Conservation (phyloP, 23 red algal species). For the Gracilaria gracilis region DNA sequence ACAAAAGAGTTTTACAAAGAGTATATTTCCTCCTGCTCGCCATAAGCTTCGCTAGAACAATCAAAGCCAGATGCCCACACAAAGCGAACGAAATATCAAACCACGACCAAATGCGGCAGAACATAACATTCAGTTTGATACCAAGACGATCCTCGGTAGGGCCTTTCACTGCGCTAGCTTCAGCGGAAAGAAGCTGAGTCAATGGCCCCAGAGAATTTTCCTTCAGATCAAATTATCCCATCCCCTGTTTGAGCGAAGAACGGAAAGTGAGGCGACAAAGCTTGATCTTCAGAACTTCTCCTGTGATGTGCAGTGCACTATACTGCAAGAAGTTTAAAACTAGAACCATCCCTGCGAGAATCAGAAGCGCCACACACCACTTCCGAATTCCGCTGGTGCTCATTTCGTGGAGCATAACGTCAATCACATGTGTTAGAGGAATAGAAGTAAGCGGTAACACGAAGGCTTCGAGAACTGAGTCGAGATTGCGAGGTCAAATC, state of each 20-base stretch:
- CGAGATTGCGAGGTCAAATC: constrained; percentile 25
- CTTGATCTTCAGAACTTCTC: constrained; percentile 80
- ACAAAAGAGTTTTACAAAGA: no score
- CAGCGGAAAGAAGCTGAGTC: constrained; percentile 53
- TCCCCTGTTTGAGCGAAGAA: constrained; percentile 78
- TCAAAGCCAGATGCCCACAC: constrained; percentile 72
- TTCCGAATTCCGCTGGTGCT: constrained; percentile 30
- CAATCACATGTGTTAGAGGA: constrained; percentile 24
- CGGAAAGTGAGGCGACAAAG: constrained; percentile 74
- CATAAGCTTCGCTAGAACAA: constrained; percentile 53
- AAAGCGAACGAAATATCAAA: constrained; percentile 73
- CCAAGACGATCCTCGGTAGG: constrained; percentile 66
- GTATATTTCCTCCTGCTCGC: no score
- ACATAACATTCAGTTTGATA: constrained; percentile 19
- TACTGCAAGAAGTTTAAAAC: constrained; percentile 55
- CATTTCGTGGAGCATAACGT: constrained; percentile 45
- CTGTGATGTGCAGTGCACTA: constrained; percentile 67
- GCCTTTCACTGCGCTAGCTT: constrained; percentile 59
- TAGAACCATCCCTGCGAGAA: constrained; percentile 28
- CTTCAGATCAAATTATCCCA: constrained; percentile 80
- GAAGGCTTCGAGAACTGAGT: constrained; percentile 15
- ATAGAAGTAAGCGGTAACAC: constrained; percentile 53
- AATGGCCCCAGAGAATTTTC: constrained; percentile 67
- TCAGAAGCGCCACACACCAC: constrained; percentile 41
- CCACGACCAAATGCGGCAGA: constrained; percentile 33